Evolutionary conservation across 2,329 filamentous ascomycete genomes (phyloP).

Genomic region (Colletotrichum tanaceti): DNA sequence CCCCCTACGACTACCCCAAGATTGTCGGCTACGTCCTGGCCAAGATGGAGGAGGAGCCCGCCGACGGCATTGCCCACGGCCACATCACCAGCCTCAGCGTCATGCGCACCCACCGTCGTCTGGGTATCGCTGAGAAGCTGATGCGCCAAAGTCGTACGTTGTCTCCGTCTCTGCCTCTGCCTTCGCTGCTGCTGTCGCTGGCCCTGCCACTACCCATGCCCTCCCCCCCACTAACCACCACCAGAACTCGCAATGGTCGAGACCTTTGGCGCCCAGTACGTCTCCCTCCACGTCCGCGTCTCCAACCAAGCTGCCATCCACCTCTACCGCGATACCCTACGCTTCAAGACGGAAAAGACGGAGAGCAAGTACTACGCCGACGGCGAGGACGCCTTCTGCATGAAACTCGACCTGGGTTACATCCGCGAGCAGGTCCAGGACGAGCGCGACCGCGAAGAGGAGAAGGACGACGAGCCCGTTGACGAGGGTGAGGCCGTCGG

Average conservation of each 20-base stretch:
- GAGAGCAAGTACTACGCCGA: slow-evolving; percentile 96
- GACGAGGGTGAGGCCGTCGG: slow-evolving; percentile 80
- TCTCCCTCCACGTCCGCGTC: slow-evolving; percentile 94
- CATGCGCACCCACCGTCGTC: slow-evolving; percentile 91
- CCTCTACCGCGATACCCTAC: slow-evolving; percentile 91
- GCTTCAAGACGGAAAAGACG: slow-evolving; percentile 87
- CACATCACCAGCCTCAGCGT: slow-evolving; percentile 96
- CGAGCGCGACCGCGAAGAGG: slow-evolving; percentile 55
- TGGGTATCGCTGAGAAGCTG: slow-evolving; percentile 95
- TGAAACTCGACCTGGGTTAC: slow-evolving; percentile 84
- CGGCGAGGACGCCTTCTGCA: slow-evolving; percentile 94
- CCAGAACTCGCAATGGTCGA: slow-evolving; percentile 93
- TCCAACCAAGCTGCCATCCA: slow-evolving; percentile 92
- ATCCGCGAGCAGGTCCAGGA: slow-evolving; percentile 63
- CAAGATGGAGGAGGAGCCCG: slow-evolving; percentile 99
- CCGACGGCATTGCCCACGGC: slow-evolving; percentile 90
- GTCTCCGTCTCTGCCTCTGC: slow-evolving; percentile 21
- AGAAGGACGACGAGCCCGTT: slow-evolving; percentile 54
- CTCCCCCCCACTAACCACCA: background rate
- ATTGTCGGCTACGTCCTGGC: slow-evolving; percentile 99
- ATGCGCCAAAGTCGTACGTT: slow-evolving; percentile 94
- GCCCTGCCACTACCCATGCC: background rate
- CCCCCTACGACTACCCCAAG: slow-evolving; percentile 90
- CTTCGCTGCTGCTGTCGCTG: slow-evolving; percentile 6
- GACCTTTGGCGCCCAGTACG: slow-evolving; percentile 89